Evolutionary conservation across 108 stramenopile species (phyloP).

Genomic region (Cyclotella distinguenda): DNA sequence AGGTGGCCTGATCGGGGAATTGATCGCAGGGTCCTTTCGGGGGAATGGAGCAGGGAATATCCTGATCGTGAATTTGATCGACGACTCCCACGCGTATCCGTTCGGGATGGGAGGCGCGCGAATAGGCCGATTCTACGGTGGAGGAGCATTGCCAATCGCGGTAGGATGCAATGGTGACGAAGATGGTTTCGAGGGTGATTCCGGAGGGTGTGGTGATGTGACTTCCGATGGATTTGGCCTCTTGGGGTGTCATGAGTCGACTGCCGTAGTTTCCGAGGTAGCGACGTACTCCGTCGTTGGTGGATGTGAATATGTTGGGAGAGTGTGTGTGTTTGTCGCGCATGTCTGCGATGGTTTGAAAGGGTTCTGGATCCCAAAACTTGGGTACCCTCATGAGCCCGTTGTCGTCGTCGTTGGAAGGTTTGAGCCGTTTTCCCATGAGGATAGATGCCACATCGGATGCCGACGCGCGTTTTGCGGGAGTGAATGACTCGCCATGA

Average conservation of each 20-base stretch:
- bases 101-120: conserved; percentile 73
- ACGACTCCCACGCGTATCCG: conserved; percentile 76
- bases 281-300: conserved; percentile 51
- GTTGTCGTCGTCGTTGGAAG: not conserved
- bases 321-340: conserved; percentile 15
- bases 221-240: conserved; percentile 67
- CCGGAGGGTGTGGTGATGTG: conserved; percentile 7
- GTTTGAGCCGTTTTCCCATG: conserved; percentile 9
- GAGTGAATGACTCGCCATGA: conserved; percentile 16
- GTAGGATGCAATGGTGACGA: conserved; percentile 73
- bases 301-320: not conserved
- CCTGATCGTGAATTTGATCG: conserved; percentile 60
- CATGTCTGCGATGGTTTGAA: conserved; percentile 30
- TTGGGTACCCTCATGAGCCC: conserved; percentile 49
- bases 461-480: not conserved
- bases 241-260: conserved; percentile 61
- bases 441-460: conserved; percentile 16
- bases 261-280: conserved; percentile 74
- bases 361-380: conserved; percentile 43
- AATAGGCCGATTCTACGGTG: conserved; percentile 75
- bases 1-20: conserved; percentile 66
- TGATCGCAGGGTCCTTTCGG: conserved; percentile 55
- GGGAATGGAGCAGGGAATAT: conserved; percentile 46
- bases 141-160: conserved; percentile 78
- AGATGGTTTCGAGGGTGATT: conserved; percentile 61